Evolutionary conservation across 2,329 filamentous ascomycete genomes (phyloP), one percentile per base, ranked within the genome.

Genomic region (Aspergillus fischeri): DNA sequence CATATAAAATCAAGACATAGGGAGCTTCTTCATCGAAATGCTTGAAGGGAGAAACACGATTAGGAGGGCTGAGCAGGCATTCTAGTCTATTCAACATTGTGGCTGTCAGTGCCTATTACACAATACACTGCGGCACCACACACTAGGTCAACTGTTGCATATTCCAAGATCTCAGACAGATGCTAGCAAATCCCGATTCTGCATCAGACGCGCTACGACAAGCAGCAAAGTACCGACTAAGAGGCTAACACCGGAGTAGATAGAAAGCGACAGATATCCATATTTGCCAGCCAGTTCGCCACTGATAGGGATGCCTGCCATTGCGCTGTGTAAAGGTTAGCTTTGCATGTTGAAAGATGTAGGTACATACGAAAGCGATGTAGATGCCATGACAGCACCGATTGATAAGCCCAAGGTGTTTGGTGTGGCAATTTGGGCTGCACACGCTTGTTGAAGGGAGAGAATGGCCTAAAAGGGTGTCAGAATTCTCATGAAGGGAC

Each of bases 361-460:
- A 24, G 14, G 7, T 35, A 67, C 77, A 61, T 67, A 80, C 76
- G 76, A 74, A 5, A 81, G 58, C 1, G 79, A 73, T 1, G 76
- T 67, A 4, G 72, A 72, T 0, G 73, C 78, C 63, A 77, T 73
- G 1, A 78, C 65, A 20, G 72, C 63, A 0, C 80, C 80, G 8
- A 81, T 70, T 0, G 76, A 75, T 1, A 75, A 68, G 0, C 79
- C 79, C 27, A 77, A 68, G 0, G 70, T 75, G 3, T 70, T 60
- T 1, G 69, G 67, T 0, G 69, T 75, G 0, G 76, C 70, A 8
- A 81, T 65, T 47, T 77, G 73, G 0, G 74, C 74, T 0, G 76
- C 78, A 57, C 78, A 81, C 0, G 78, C 76, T 55, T 73, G 66
- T 45, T 82, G 79, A 0, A 81, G 68, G 51, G 75, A 78, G 27